Evolutionary conservation across 352 stramenopile genomes (phyloP).

Genomic region (Stramenopiles sp.): DNA sequence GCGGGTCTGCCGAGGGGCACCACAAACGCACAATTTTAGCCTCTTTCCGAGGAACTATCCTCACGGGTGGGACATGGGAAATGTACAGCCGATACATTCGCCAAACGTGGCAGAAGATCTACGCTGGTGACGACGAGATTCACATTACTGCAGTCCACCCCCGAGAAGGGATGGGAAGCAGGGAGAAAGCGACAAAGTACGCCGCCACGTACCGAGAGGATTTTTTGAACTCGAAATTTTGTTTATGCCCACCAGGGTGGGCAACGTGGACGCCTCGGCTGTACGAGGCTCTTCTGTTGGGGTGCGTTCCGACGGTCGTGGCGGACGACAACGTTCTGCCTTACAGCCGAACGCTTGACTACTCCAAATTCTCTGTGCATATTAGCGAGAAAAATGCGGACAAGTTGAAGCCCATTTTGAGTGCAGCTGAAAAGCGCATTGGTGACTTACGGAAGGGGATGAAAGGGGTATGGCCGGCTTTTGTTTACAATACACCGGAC

Average conservation of each 20-base stretch:
- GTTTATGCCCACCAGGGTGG: neutral
- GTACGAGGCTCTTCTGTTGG: neutral
- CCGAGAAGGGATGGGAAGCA: neutral
- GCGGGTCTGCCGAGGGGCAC: neutral
- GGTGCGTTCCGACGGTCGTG: neutral
- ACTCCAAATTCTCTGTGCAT: slow-evolving; percentile 1
- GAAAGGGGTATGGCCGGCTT: neutral
- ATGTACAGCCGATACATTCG: neutral
- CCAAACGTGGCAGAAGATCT: neutral
- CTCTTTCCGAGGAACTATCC: neutral
- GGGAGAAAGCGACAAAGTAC: neutral
- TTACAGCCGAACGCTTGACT: neutral
- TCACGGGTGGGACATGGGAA: neutral
- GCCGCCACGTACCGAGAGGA: neutral
- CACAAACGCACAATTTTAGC: neutral
- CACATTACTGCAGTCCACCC: neutral
- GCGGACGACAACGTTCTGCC: neutral
- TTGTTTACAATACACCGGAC: neutral
- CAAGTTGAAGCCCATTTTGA: neutral
- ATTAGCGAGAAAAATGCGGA: neutral
- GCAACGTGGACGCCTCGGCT: neutral
- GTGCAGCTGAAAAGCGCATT: neutral
- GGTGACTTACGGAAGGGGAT: neutral
- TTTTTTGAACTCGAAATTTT: slow-evolving; percentile 9
- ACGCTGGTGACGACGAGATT: neutral